These are phyloP conservation scores for Alternaria brassicae DNA, from an alignment of 2,329 filamentous ascomycete species.

Conservation along the genomic window DNA sequence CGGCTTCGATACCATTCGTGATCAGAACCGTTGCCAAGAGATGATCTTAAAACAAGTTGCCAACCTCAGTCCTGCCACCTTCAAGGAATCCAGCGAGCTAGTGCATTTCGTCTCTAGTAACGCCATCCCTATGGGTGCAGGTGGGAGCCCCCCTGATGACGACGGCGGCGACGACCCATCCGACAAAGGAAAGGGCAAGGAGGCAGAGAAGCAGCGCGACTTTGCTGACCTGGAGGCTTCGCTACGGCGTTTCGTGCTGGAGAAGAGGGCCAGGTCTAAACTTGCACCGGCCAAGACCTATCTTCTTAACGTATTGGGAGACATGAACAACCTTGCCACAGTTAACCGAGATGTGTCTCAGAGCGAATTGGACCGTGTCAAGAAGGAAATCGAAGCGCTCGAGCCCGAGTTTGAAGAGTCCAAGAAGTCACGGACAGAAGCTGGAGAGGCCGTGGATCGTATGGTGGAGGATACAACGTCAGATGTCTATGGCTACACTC, in stretches of 20 bases:
- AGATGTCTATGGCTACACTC: conserved; percentile 84
- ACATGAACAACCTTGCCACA: conserved; percentile 80
- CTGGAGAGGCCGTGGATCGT: conserved; percentile 80
- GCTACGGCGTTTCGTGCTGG: conserved; percentile 88
- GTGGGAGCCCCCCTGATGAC: conserved; percentile 44
- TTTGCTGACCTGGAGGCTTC: conserved; percentile 91
- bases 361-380: conserved; percentile 83
- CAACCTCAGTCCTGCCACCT: conserved; percentile 86
- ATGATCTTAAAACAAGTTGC: conserved; percentile 91
- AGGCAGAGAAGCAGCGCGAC: conserved; percentile 81
- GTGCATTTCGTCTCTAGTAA: conserved; percentile 99
- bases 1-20: conserved; percentile 90
- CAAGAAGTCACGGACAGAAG: conserved; percentile 77
- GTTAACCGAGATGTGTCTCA: conserved; percentile 90
- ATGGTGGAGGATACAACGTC: conserved; percentile 85
- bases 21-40: conserved; percentile 89
- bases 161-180: conserved; percentile 54
- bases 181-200: conserved; percentile 70
- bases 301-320: conserved; percentile 88
- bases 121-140: conserved; percentile 75
- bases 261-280: conserved; percentile 94
- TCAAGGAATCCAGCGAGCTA: conserved; percentile 89
- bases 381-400: conserved; percentile 77
- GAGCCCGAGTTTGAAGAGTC: conserved; percentile 86
- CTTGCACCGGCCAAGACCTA: conserved; percentile 95